Conservation (phyloP, 2,329 filamentous ascomycete genomes). For the Fusarium annulatum region DNA sequence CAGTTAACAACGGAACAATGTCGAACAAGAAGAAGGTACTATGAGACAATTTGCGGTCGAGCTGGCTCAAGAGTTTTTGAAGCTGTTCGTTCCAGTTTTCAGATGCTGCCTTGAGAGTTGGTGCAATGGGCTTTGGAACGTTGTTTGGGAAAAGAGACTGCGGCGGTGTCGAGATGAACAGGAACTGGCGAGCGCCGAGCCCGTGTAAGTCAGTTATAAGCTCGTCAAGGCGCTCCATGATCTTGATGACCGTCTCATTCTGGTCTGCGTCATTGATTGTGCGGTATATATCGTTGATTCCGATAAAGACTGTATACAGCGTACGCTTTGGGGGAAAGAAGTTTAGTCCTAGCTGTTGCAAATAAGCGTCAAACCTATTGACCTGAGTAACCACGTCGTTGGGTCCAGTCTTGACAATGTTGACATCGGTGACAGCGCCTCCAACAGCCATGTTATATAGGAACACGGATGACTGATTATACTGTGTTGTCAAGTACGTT, state of each 20-base stretch:
- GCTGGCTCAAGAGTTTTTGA: not conserved
- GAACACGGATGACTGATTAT: not conserved
- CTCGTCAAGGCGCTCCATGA: not conserved
- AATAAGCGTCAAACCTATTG: not conserved
- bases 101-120: not conserved
- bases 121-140: not conserved
- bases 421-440: slow-evolving; percentile 8
- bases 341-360: not conserved
- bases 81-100: slow-evolving; percentile 11
- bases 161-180: slow-evolving; percentile 10
- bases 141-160: slow-evolving; percentile 21
- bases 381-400: slow-evolving; percentile 8
- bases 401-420: slow-evolving; percentile 10
- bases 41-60: not conserved
- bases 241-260: not conserved
- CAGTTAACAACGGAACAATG: not conserved
- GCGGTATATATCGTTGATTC: slow-evolving; percentile 25
- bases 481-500: slow-evolving; percentile 5
- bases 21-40: slow-evolving; percentile 12
- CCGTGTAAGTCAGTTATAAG: not conserved
- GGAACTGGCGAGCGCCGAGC: slow-evolving; percentile 4
- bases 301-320: slow-evolving; percentile 8
- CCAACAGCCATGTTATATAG: slow-evolving; percentile 22
- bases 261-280: slow-evolving; percentile 9
- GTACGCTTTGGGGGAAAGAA: not conserved